Evolutionary conservation across 2,329 filamentous ascomycete genomes (phyloP).

Genomic region (Byssochlamys sp.): DNA sequence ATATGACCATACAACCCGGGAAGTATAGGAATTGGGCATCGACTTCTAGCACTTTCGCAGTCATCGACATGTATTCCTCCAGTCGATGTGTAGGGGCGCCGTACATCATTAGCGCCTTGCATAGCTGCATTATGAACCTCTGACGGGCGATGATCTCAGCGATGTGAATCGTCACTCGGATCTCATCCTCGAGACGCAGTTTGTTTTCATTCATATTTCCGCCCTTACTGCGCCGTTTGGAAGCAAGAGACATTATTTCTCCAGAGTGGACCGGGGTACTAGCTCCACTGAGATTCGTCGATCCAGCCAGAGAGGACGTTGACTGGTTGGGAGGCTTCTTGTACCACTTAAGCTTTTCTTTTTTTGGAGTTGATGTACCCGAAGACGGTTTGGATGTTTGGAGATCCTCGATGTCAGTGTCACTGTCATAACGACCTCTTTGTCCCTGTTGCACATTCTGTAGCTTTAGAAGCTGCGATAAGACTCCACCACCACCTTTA

Average conservation of each 20-base stretch:
- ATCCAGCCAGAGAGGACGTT: slow-evolving; percentile 29
- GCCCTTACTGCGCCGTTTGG: slow-evolving; percentile 14
- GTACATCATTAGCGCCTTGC: slow-evolving; percentile 75
- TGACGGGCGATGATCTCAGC: slow-evolving; percentile 68
- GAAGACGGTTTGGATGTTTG: slow-evolving; percentile 17
- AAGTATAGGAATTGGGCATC: slow-evolving; percentile 83
- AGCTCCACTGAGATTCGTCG: slow-evolving; percentile 27
- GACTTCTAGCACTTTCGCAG: slow-evolving; percentile 72
- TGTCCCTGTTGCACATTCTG: slow-evolving; percentile 44
- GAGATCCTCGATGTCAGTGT: slow-evolving; percentile 15
- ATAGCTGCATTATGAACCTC: slow-evolving; percentile 73
- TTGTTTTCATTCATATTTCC: slow-evolving; percentile 10
- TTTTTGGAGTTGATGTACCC: slow-evolving; percentile 24
- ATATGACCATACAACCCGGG: slow-evolving; percentile 82
- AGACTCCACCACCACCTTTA: slow-evolving; percentile 45
- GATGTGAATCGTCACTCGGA: slow-evolving; percentile 50
- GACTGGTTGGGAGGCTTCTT: slow-evolving; percentile 29
- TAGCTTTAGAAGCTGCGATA: slow-evolving; percentile 62
- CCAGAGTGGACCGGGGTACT: slow-evolving; percentile 18
- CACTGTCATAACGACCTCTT: slow-evolving; percentile 11
- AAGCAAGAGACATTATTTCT: slow-evolving; percentile 14
- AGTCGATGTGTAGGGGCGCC: slow-evolving; percentile 83
- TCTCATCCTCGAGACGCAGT: slow-evolving; percentile 35
- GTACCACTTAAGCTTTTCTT: slow-evolving; percentile 35
- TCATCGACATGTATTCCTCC: slow-evolving; percentile 82